These are phyloP conservation scores for Phyllosticta citriasiana DNA, from an alignment of 2,329 filamentous ascomycete species.

Conservation along the genomic window DNA sequence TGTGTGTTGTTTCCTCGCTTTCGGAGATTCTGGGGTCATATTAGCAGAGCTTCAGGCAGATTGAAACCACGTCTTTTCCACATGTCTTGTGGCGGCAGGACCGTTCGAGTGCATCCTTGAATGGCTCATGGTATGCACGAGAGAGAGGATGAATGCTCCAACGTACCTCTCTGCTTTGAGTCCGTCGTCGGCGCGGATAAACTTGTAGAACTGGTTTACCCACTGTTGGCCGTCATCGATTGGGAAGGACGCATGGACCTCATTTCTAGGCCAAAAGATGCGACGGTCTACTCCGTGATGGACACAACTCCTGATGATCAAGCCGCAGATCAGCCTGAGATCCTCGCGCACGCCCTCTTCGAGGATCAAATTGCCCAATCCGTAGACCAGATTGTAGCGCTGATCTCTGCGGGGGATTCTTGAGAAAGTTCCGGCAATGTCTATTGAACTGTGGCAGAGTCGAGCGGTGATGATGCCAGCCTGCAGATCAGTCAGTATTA, in stretches of 20 bases:
- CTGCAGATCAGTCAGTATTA: not conserved
- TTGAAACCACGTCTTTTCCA: too few species aligned
- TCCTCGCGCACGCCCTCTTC: slow-evolving; percentile 18
- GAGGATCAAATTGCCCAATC: slow-evolving; percentile 20
- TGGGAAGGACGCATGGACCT: slow-evolving; percentile 20
- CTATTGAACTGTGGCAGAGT: not conserved
- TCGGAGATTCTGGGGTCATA: too few species aligned
- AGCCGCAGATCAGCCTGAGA: slow-evolving; percentile 22
- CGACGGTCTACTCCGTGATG: slow-evolving; percentile 16
- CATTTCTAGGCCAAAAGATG: slow-evolving; percentile 18
- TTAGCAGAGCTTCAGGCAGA: too few species aligned
- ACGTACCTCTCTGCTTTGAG: not conserved
- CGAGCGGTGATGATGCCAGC: not conserved
- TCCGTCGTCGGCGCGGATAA: slow-evolving; percentile 15
- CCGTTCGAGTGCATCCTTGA: too few species aligned
- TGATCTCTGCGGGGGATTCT: not conserved
- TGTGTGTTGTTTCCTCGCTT: too few species aligned
- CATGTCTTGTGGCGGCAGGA: too few species aligned
- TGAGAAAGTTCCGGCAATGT: not conserved
- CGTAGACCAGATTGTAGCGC: not conserved
- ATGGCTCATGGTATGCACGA: not conserved
- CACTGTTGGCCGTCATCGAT: slow-evolving; percentile 13
- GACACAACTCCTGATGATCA: slow-evolving; percentile 20
- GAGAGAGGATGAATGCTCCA: not conserved
- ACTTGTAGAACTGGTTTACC: slow-evolving; percentile 21